These are phyloP conservation scores for Annulohypoxylon nitens DNA, from an alignment of 495 filamentous ascomycete genomes.

Conservation along the genomic window DNA sequence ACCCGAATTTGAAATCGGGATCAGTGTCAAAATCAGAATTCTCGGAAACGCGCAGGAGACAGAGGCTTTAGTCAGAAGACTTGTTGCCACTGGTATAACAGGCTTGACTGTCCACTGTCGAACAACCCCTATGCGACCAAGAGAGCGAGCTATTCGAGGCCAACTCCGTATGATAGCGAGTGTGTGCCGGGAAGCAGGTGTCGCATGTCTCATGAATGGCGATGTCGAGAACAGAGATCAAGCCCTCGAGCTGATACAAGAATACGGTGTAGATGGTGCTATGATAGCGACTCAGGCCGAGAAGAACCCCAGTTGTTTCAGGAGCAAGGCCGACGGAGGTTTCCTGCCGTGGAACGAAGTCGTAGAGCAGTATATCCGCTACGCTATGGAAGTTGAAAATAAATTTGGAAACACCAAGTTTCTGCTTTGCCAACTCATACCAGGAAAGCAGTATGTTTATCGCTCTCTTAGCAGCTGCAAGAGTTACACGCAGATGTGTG, in stretches of 20 bases:
- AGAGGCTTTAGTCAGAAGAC: constrained; percentile 75
- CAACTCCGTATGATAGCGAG: constrained; percentile 83
- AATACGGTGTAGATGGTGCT: constrained; percentile 88
- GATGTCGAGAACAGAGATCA: constrained; percentile 81
- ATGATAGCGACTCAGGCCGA: constrained; percentile 98
- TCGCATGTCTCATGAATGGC: constrained; percentile 94
- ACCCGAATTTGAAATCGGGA: constrained; percentile 81
- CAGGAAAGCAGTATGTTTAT: constrained; percentile 77
- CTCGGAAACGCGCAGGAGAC: constrained; percentile 81
- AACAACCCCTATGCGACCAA: constrained; percentile 93
- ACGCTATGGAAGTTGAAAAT: constrained; percentile 81
- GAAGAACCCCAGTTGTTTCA: constrained; percentile 87
- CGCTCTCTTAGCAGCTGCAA: constrained; percentile 67
- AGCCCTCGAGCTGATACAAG: constrained; percentile 72
- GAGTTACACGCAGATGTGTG: constrained; percentile 74
- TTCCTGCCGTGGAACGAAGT: constrained; percentile 78
- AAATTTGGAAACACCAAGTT: constrained; percentile 93
- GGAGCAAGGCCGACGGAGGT: constrained; percentile 72
- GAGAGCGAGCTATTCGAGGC: constrained; percentile 86
- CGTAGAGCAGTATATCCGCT: constrained; percentile 77
- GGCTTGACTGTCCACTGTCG: constrained; percentile 95
- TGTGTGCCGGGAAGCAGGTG: constrained; percentile 82
- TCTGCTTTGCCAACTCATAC: constrained; percentile 83
- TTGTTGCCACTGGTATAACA: constrained; percentile 88
- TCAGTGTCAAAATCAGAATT: constrained; percentile 94